A percentile compares a stretch with the other conserved stretches of the same genome.
These are phyloP conservation scores for Hymenoscyphus fraxineus DNA, from an alignment of 2,329 filamentous ascomycete genomes.

Conservation along the genomic window DNA sequence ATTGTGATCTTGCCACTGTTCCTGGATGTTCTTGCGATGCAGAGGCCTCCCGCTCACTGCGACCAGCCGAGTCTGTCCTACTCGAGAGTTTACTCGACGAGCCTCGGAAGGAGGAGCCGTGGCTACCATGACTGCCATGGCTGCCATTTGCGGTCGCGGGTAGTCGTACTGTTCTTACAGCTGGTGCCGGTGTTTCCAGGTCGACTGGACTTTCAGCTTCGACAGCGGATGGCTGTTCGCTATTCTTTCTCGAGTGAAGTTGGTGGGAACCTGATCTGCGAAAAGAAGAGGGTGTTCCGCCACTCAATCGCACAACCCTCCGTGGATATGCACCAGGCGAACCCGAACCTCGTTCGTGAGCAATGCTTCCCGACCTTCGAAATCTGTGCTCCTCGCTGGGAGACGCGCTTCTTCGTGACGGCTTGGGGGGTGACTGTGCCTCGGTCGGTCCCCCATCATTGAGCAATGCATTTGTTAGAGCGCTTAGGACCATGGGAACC, in stretches of 20 bases:
- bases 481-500: slow-evolving; percentile 78
- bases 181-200: slow-evolving; percentile 33
- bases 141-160: slow-evolving; percentile 28
- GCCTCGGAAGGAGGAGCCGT: slow-evolving; percentile 25
- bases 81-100: slow-evolving; percentile 29
- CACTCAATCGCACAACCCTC: slow-evolving; percentile 34
- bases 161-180: slow-evolving; percentile 31
- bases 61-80: slow-evolving; percentile 24
- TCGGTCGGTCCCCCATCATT: slow-evolving; percentile 48
- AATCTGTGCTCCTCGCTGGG: slow-evolving; percentile 13
- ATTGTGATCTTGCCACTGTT: slow-evolving; percentile 47
- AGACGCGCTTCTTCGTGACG: slow-evolving; percentile 20
- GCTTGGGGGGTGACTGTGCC: slow-evolving; percentile 24
- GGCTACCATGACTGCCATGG: slow-evolving; percentile 21
- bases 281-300: slow-evolving; percentile 30
- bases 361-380: slow-evolving; percentile 22
- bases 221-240: slow-evolving; percentile 21
- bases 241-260: slow-evolving; percentile 24
- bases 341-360: slow-evolving; percentile 17
- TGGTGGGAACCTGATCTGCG: slow-evolving; percentile 31
- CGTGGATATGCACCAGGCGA: slow-evolving; percentile 30
- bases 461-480: slow-evolving; percentile 82
- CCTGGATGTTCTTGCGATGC: slow-evolving; percentile 37
- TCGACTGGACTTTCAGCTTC: slow-evolving; percentile 30
- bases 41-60: slow-evolving; percentile 23